These are phyloP conservation scores for Mucor ambiguus DNA, from an alignment of 371 early-diverging fungal genomes.

Conservation along the genomic window DNA sequence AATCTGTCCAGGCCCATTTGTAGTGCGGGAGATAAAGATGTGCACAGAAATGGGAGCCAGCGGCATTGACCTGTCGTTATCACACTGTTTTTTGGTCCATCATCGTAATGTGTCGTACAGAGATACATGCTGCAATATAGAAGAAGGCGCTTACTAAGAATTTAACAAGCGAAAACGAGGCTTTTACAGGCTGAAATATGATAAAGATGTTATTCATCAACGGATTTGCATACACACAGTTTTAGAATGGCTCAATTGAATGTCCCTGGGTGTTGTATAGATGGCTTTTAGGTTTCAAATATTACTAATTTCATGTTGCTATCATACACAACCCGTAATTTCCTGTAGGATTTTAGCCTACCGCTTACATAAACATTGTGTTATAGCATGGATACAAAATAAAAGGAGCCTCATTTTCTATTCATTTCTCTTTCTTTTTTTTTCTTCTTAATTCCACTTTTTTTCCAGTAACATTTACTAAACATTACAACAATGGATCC, in stretches of 20 bases:
- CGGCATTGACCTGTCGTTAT: background rate
- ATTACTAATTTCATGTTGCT: background rate
- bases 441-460: background rate
- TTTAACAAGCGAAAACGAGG: background rate
- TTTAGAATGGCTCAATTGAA: background rate
- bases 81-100: background rate
- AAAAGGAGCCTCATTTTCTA: background rate
- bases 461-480: background rate
- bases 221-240: background rate
- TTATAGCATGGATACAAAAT: background rate
- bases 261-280: background rate
- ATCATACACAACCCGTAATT: background rate
- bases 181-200: background rate
- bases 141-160: background rate
- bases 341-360: background rate
- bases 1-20: no score
- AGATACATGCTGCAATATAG: background rate
- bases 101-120: background rate
- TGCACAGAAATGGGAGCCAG: background rate
- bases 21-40: background rate
- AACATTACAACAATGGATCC: slow-evolving; percentile 10
- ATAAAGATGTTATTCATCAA: slow-evolving; percentile 3
- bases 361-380: slow-evolving; percentile 2
- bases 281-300: background rate
- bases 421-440: background rate